These are phyloP conservation scores for Fusarium staphyleae DNA, from an alignment of 2,329 filamentous ascomycete genomes.

Conservation along the genomic window DNA sequence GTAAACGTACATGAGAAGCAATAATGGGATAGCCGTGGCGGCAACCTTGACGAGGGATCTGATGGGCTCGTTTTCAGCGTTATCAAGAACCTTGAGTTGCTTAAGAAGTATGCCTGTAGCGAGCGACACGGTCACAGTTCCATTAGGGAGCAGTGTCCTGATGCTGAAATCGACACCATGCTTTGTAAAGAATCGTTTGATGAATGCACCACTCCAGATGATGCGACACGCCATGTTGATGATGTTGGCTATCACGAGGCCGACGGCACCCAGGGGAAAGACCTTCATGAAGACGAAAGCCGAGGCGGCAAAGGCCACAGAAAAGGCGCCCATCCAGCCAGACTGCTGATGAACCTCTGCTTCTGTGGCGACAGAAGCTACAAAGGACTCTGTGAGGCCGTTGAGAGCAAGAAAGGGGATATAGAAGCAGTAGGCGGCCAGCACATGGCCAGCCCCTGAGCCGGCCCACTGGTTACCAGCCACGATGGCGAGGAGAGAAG, in stretches of 20 bases:
- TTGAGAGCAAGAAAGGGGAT: conserved; percentile 92
- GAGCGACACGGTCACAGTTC: conserved; percentile 39
- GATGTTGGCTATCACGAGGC: conserved; percentile 84
- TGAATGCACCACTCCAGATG: conserved; percentile 78
- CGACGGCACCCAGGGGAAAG: conserved; percentile 74
- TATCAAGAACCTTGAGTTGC: conserved; percentile 37
- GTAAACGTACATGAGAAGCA: conserved; percentile 65
- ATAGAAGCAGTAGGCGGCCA: conserved; percentile 88
- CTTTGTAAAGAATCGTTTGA: conserved; percentile 66
- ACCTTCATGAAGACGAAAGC: conserved; percentile 79
- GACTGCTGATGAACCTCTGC: conserved; percentile 79
- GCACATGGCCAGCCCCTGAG: conserved; percentile 74
- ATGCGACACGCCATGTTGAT: conserved; percentile 91
- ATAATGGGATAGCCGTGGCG: conserved; percentile 58
- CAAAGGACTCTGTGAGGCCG: conserved; percentile 90
- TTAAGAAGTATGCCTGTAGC: conserved; percentile 41
- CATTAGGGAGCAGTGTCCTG: conserved; percentile 40
- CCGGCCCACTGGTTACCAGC: conserved; percentile 79
- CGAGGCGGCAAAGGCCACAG: conserved; percentile 73
- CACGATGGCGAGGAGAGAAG: conserved; percentile 74
- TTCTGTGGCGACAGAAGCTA: conserved; percentile 82
- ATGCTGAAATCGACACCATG: conserved; percentile 48
- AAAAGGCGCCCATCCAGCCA: conserved; percentile 84
- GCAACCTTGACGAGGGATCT: conserved; percentile 56
- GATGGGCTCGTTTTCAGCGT: conserved; percentile 40